Evolutionary conservation across 306 rosid genomes (phyloP), one percentile per base, ranked within the genome.

Genomic region (Heteromeles arbutifolia): DNA sequence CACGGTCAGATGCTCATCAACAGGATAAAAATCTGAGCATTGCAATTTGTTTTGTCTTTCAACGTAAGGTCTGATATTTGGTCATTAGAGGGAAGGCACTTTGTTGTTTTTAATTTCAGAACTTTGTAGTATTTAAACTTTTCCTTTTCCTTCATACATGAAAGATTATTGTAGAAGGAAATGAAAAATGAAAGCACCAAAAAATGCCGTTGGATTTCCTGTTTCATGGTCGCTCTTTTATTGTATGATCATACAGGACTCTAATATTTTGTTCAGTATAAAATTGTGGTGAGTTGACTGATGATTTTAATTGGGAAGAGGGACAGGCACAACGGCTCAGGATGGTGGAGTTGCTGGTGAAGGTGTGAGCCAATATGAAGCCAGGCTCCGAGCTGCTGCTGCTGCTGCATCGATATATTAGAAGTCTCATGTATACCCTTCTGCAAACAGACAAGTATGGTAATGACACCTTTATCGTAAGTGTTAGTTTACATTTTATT

Each of bases 331-430:
- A 29, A 45, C 84, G 52, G 65, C 83, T 77, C 93, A 92, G 72
- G 87, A 87, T 67, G 83, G 78, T 73, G 86, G 84, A 67, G 78
- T 12, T 66, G 76, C 81, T 65, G 81, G 86, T 79, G 88, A 85
- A 84, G 82, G 70, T 78, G 54, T 88, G 75, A 92, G 90, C 81
- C 86, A 73, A 67, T 92, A 90, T 81, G 96, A 90, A 84, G 91
- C 95, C 65, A 90, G 97, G 84, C 96, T 90, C 70, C 97, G 67
- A 86, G n/a, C n/a, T n/a, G 96, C 98, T 67, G 97, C 97, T n/a
- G 97, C 93, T 6, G 97, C 98, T 28, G 98, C 98, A 70, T 85
- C 97, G 59, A 82, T 90, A 78, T 95, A 95, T 80, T 97, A 89
- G 90, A 95, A 89, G 77, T 95, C 98, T 80, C 79, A 58, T n/a